phyloP scores from a whole-genome alignment of 441 rosid genomes.

The Erodium texanum region DNA sequence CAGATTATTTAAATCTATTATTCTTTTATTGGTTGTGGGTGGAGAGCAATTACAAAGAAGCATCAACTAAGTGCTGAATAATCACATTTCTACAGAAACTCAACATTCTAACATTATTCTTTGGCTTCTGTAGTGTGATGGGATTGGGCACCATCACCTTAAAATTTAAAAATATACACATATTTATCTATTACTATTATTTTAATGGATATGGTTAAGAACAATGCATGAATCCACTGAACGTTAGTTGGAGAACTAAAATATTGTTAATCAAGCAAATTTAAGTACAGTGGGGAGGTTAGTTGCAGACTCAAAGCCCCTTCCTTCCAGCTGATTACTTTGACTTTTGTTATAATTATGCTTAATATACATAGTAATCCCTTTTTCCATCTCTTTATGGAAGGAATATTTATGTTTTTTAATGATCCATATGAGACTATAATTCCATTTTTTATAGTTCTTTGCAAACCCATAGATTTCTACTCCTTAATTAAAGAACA shows the following conservation, averaged over 20 bases:
- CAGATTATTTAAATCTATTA: constrained; percentile 8
- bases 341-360: constrained; percentile 36
- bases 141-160: constrained; percentile 33
- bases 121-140: constrained; percentile 31
- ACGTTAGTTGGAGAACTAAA: constrained; percentile 27
- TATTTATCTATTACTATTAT: constrained; percentile 9
- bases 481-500: constrained; percentile 22
- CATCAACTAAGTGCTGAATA: constrained; percentile 38
- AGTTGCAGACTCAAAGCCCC: constrained; percentile 29
- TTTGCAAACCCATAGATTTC: constrained; percentile 24
- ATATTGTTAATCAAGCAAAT: constrained; percentile 26
- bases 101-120: constrained; percentile 21
- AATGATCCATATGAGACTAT: constrained; percentile 23
- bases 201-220: constrained; percentile 23
- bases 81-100: constrained; percentile 36
- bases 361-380: constrained; percentile 10
- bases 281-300: constrained; percentile 34
- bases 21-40: constrained; percentile 25
- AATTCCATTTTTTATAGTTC: constrained; percentile 22
- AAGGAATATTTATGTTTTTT: constrained; percentile 27
- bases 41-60: constrained; percentile 38
- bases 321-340: constrained; percentile 42
- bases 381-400: constrained; percentile 22
- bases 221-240: constrained; percentile 35
- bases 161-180: neutral